A percentile compares a stretch with the other conserved stretches of the same genome.
Evolutionary conservation across 176 grass and related monocot species (phyloP).

Genomic region (Elaeis guineensis): DNA sequence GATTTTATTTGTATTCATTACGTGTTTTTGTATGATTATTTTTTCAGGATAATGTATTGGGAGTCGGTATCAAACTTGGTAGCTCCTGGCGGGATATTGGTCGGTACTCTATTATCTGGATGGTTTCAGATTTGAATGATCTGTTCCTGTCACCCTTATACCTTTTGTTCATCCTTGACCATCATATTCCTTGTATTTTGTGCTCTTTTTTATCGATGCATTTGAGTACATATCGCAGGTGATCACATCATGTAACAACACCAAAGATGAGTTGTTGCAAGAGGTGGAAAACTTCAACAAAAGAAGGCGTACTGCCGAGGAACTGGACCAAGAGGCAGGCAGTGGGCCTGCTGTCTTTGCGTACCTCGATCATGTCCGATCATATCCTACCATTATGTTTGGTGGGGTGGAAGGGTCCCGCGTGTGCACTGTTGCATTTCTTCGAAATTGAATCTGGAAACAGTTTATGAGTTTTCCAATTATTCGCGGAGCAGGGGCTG

Average conservation of each 20-base stretch:
- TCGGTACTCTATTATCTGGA: conserved; percentile 23
- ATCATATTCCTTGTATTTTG: too few species aligned
- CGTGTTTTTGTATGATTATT: background rate
- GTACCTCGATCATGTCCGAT: conserved; percentile 80
- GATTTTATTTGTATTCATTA: background rate
- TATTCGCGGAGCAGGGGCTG: too few species aligned
- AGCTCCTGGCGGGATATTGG: conserved; percentile 70
- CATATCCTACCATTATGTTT: conserved; percentile 71
- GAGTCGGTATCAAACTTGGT: conserved; percentile 69
- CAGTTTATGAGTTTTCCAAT: too few species aligned
- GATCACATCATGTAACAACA: conserved; percentile 86
- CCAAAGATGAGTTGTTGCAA: conserved; percentile 72
- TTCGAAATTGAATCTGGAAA: conserved; percentile 16
- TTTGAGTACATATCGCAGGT: conserved; percentile 36
- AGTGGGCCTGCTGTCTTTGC: conserved; percentile 30
- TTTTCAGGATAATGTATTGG: conserved; percentile 81
- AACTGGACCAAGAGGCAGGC: conserved; percentile 27
- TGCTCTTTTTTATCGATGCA: background rate
- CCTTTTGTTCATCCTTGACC: too few species aligned
- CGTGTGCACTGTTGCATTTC: conserved; percentile 87
- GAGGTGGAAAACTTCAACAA: conserved; percentile 67
- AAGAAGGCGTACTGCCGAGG: too few species aligned
- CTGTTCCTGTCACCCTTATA: too few species aligned
- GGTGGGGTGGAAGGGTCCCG: conserved; percentile 81
- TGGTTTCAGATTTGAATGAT: background rate